These are phyloP conservation scores for Blastomyces gilchristii DNA, from an alignment of 2,329 filamentous ascomycete species.

Conservation along the genomic window DNA sequence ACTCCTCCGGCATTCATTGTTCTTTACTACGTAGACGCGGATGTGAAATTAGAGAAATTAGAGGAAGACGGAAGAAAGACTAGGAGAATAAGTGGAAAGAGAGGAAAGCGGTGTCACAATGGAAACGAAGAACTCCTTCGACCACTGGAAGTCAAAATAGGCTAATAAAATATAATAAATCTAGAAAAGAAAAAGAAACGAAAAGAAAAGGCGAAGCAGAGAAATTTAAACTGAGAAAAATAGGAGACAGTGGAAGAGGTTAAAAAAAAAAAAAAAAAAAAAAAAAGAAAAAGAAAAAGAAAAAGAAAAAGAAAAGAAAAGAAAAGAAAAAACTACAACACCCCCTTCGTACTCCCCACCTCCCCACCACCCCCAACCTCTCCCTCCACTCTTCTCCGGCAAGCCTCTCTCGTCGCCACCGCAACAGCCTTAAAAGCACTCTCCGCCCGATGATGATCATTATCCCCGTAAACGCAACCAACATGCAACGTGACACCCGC, in stretches of 20 bases:
- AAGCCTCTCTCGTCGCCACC: constrained; percentile 71
- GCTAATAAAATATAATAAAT: neutral
- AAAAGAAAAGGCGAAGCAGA: neutral
- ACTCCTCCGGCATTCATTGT: too few species aligned
- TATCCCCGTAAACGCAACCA: constrained; percentile 78
- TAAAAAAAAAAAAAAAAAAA: neutral
- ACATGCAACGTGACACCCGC: constrained; percentile 91
- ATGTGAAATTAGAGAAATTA: too few species aligned
- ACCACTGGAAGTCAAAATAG: too few species aligned
- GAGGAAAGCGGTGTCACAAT: too few species aligned
- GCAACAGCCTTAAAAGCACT: constrained; percentile 95
- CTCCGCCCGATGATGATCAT: constrained; percentile 94
- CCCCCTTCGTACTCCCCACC: constrained; percentile 92
- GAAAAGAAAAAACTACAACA: constrained; percentile 42
- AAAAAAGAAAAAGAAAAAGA: neutral
- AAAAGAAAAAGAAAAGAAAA: neutral
- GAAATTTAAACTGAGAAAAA: neutral
- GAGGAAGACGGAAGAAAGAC: too few species aligned
- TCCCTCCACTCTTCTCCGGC: constrained; percentile 58
- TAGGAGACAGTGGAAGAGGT: neutral
- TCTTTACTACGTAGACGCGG: too few species aligned
- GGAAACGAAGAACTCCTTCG: too few species aligned
- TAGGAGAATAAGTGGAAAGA: too few species aligned
- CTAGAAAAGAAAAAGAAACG: neutral
- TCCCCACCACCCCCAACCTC: constrained; percentile 80